These are phyloP conservation scores for Trifolium pratense DNA, from an alignment of 306 rosid genomes.

Conservation along the genomic window DNA sequence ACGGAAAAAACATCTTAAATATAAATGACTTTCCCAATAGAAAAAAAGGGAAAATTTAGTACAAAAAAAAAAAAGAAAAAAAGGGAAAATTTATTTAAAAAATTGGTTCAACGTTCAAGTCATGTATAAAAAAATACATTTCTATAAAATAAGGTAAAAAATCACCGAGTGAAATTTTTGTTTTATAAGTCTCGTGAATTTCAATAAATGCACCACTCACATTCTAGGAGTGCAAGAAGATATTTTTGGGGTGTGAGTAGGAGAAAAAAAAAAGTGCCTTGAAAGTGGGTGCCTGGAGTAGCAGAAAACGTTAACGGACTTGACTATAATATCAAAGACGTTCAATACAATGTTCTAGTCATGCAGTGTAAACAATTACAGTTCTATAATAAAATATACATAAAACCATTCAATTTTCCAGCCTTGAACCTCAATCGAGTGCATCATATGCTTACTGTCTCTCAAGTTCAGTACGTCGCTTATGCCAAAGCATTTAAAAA, in stretches of 20 bases:
- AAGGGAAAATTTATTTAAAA: no score
- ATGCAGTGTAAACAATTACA: background rate
- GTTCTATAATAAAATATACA: constrained; percentile 1
- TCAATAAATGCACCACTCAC: no score
- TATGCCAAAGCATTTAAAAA: background rate
- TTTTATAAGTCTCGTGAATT: background rate
- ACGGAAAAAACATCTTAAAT: no score
- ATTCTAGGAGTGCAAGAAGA: no score
- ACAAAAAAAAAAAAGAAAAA: no score
- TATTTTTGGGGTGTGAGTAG: no score
- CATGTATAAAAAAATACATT: background rate
- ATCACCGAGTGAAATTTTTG: background rate
- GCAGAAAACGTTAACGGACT: background rate
- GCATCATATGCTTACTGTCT: background rate
- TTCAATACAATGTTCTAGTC: background rate
- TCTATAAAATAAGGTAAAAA: background rate
- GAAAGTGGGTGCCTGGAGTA: background rate
- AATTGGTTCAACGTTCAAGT: no score
- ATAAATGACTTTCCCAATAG: no score
- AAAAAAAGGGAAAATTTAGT: no score
- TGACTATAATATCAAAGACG: background rate
- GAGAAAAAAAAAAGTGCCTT: background rate
- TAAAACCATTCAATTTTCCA: background rate
- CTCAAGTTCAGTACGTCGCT: background rate
- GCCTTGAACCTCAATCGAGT: background rate